phyloP scores from a whole-genome alignment of 352 stramenopile genomes.

The Globisporangium canariense region DNA sequence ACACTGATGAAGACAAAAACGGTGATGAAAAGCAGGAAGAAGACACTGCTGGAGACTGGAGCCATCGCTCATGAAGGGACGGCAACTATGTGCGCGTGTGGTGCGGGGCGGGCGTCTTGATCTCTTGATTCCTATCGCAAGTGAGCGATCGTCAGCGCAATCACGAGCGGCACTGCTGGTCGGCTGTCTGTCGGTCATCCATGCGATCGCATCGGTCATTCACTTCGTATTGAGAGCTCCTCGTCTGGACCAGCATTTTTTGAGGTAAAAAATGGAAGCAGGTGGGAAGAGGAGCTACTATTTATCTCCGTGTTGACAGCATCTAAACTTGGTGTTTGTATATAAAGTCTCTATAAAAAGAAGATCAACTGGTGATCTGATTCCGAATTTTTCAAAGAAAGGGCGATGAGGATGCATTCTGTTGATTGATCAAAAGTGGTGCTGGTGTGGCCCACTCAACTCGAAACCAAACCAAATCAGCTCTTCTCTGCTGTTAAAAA shows the following conservation, averaged over 20 bases:
- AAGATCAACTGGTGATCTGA: background rate
- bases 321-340: background rate
- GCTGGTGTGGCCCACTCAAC: background rate
- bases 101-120: background rate
- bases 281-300: background rate
- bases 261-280: background rate
- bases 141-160: background rate
- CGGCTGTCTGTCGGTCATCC: background rate
- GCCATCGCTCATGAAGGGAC: constrained; percentile 9
- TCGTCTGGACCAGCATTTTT: background rate
- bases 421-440: background rate
- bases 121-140: background rate
- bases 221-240: background rate
- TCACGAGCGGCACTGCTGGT: background rate
- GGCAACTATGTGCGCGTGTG: background rate
- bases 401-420: background rate
- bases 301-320: background rate
- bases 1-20: background rate
- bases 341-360: background rate
- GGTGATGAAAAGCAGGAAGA: background rate
- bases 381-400: background rate
- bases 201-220: background rate
- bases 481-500: too few species aligned
- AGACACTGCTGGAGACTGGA: background rate
- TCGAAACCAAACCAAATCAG: background rate